Base-by-base conservation (phyloP, 306 rosid species). In the Vachellia pachyceras region DNA sequence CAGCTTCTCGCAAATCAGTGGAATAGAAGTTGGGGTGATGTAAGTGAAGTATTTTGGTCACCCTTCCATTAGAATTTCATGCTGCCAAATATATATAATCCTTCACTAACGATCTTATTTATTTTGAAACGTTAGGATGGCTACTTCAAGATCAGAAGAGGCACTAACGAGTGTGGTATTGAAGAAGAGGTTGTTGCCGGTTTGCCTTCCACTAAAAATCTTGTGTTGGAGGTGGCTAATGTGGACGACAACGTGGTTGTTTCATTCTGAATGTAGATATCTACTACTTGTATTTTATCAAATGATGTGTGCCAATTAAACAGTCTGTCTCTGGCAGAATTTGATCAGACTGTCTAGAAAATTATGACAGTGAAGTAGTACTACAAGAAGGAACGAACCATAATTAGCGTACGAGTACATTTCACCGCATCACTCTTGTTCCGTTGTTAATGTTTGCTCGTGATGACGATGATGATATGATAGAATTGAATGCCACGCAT, bases 1-100 rank as follows among this genome's bases (percentile, higher is more conserved):
- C 97, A 95, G 99, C 97, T 95, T 80, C 81, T 95, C 15, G 97
- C 97, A 77, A 95, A 95, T 78, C 97, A 95, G 87, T 95, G 99
- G 99, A 95, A 95, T 74, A 87, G 87, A 89, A 81, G 88, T 80
- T 95, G 99, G 99, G 99, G 99, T 73, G 97, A 95, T 75, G 98
- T 95, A 91, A 45, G 97, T 85, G 29, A 55, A 55, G 55, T 61
- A 79, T 17, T 46, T 46, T 55, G 57, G 73, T 66, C 72, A 42
- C 57, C 81, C 82, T 81, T 66, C 49, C 15, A 41, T n/a, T 90
- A 52, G 65, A 81, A 41, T 81, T 18, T 44, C 79, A 12, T 69
- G 45, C 46, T 55, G 47, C 65, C 65, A 37, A 69, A 54, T 5
- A 37, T 14, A 55, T 36, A 2, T 9, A 58, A 55, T 20, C 67